Conservation (phyloP, 495 filamentous ascomycete species). For the Hypomontagnella monticulosa region DNA sequence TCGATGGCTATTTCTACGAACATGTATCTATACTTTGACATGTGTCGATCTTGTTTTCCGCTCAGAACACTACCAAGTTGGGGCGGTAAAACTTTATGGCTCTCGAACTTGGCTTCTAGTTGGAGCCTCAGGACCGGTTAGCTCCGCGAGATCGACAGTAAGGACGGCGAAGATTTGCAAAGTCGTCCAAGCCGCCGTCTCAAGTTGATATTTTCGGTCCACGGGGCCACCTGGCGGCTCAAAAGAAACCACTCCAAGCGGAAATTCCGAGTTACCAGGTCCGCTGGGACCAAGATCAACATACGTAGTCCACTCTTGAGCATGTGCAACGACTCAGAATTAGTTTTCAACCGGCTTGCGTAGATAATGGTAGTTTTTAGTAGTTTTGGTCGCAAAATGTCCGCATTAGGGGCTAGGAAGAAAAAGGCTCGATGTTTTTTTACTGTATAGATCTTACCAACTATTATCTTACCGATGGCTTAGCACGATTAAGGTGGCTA, state of each 20-base stretch:
- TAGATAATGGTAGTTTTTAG: neutral
- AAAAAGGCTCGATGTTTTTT: neutral
- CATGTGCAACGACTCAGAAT: neutral
- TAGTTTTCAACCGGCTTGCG: slow-evolving; percentile 17
- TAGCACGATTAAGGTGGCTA: slow-evolving; percentile 30
- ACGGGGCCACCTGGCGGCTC: slow-evolving; percentile 31
- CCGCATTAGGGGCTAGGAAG: neutral
- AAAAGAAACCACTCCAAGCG: slow-evolving; percentile 29
- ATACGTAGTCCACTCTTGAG: slow-evolving; percentile 9
- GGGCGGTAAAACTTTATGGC: slow-evolving; percentile 26
- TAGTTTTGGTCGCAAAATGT: slow-evolving; percentile 9
- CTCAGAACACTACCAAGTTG: slow-evolving; percentile 29
- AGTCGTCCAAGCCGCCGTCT: slow-evolving; percentile 37
- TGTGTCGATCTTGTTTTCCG: slow-evolving; percentile 42
- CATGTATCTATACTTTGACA: slow-evolving; percentile 30
- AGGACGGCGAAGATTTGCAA: slow-evolving; percentile 39
- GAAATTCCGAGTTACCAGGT: slow-evolving; percentile 27
- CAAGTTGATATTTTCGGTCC: slow-evolving; percentile 37
- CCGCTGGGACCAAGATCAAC: slow-evolving; percentile 27
- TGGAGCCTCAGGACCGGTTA: slow-evolving; percentile 39
- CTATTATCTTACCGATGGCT: slow-evolving; percentile 12
- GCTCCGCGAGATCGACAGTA: slow-evolving; percentile 39
- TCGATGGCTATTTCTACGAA: slow-evolving; percentile 35
- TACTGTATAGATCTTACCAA: slow-evolving; percentile 4
- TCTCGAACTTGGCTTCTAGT: slow-evolving; percentile 35